Evolutionary conservation across 2,329 filamentous ascomycete species (phyloP).

Genomic region (Scedosporium minutisporum): DNA sequence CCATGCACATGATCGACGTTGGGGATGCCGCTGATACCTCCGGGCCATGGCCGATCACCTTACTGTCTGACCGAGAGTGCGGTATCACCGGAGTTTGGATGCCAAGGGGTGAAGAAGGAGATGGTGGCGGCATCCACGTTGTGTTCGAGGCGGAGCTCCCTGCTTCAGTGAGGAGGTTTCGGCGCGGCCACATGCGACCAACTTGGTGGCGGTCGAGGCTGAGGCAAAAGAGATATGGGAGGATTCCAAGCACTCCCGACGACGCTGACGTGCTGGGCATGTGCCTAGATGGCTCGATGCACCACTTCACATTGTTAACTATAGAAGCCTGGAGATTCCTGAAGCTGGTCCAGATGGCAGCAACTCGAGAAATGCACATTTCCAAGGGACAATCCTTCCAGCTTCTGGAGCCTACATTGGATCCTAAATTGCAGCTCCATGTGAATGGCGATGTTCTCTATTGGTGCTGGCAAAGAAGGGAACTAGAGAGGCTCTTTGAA

Average conservation of each 20-base stretch:
- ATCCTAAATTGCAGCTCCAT: slow-evolving; percentile 41
- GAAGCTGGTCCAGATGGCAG: slow-evolving; percentile 63
- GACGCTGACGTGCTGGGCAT: slow-evolving; percentile 52
- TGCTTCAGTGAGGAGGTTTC: slow-evolving; percentile 47
- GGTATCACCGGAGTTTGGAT: slow-evolving; percentile 41
- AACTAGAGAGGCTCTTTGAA: slow-evolving; percentile 32
- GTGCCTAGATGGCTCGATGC: slow-evolving; percentile 59
- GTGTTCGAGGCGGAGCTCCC: slow-evolving; percentile 49
- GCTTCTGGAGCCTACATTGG: neutral
- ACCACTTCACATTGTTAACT: slow-evolving; percentile 58
- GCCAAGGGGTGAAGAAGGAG: slow-evolving; percentile 29
- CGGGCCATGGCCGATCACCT: slow-evolving; percentile 28
- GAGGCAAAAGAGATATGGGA: slow-evolving; percentile 27
- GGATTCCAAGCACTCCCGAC: slow-evolving; percentile 30
- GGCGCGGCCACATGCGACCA: slow-evolving; percentile 41
- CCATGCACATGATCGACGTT: slow-evolving; percentile 37
- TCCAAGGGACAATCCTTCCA: neutral
- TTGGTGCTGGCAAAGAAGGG: slow-evolving; percentile 37
- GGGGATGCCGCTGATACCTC: slow-evolving; percentile 20
- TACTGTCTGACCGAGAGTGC: slow-evolving; percentile 38
- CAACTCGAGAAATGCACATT: slow-evolving; percentile 19
- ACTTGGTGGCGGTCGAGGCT: slow-evolving; percentile 32
- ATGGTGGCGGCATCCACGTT: slow-evolving; percentile 25
- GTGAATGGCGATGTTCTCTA: slow-evolving; percentile 58
- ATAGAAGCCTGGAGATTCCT: slow-evolving; percentile 58